Conservation (phyloP, 257 asterid species). For the Plantago ovata region DNA sequence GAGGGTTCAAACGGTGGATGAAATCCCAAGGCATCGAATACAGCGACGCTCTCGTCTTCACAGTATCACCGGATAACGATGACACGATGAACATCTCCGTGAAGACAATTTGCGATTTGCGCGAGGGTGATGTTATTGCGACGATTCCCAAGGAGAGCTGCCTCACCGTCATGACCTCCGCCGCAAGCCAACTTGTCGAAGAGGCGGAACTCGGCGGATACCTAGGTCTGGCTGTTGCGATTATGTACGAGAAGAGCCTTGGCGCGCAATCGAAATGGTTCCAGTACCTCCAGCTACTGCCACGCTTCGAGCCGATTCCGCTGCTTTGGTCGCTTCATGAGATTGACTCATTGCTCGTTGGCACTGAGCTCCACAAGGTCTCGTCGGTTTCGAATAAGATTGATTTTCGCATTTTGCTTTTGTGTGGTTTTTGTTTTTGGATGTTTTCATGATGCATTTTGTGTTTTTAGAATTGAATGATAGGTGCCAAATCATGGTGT, state of each 20-base stretch:
- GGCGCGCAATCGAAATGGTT: constrained; percentile 76
- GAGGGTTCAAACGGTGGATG: constrained; percentile 94
- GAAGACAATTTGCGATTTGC: constrained; percentile 52
- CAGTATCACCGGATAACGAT: constrained; percentile 17
- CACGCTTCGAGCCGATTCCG: constrained; percentile 73
- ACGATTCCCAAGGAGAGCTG: constrained; percentile 82
- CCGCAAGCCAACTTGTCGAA: constrained; percentile 58
- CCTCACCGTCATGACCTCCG: constrained; percentile 67
- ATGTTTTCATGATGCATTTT: too few species aligned
- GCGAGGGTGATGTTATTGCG: constrained; percentile 76
- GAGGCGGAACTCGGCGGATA: constrained; percentile 73
- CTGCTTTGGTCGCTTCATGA: constrained; percentile 67
- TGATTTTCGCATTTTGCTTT: not conserved
- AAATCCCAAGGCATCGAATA: constrained; percentile 58
- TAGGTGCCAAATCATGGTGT: too few species aligned
- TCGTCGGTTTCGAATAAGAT: too few species aligned
- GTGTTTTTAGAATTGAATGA: too few species aligned
- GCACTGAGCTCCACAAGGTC: constrained; percentile 86
- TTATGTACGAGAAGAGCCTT: constrained; percentile 88
- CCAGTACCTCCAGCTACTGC: constrained; percentile 65
- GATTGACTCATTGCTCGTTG: constrained; percentile 67
- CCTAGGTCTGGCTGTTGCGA: constrained; percentile 63
- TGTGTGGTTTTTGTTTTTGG: too few species aligned
- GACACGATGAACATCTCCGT: constrained; percentile 44
- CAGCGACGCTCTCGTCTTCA: constrained; percentile 58